Base-by-base conservation (phyloP, 2,329 filamentous ascomycete species). In the Trichoderma sp. region DNA sequence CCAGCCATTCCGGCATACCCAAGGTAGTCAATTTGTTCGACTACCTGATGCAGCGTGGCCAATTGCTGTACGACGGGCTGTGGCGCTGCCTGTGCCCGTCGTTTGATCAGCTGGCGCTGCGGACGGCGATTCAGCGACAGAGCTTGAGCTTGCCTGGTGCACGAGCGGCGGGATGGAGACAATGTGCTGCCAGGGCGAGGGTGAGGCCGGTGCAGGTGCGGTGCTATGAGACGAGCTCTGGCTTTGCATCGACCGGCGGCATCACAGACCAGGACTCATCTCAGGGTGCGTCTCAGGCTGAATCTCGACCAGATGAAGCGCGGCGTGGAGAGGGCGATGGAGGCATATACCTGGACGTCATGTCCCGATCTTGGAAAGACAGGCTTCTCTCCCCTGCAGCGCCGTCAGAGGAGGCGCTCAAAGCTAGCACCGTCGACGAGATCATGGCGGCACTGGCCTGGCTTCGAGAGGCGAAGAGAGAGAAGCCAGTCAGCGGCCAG, bases 81-180 rank as follows among this genome's bases (percentile, higher is more conserved):
- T 88, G 86, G 85, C 83, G 84, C 72, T 88, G 83, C 71, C 77
- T 90, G 17, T 89, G 85, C 71, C 87, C 87, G 14, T 82, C 81
- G 9, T 78, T 85, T 65, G 82, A 85, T 70, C 69, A 75, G 7
- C 65, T 70, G 5, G 71, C 75, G 2, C 71, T 82, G 14, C 74
- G 74, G 4, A 77, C 70, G 59, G 71, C 77, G 17, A 65, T 77
- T 64, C 68, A 67, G 68, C 63, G 71, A 59, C 67, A 67, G 34
- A 58, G 65, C 45, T 56, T 56, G 34, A 59, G 64, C 44, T 55
- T 56, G 24, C 14, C 65, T 63, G 47, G 63, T 47, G 34, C 39
- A 19, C 59, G 39, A 56, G n/a, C 57, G 50, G 28, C 63, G 34
- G 47, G 41, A 43, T n/a, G 63, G 67, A 66, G 67, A 68, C 67